Percentiles rank a stretch among this genome's conserved stretches.
phyloP scores from a whole-genome alignment of 2,329 filamentous ascomycete genomes.

The Ophiostoma angusticollis region DNA sequence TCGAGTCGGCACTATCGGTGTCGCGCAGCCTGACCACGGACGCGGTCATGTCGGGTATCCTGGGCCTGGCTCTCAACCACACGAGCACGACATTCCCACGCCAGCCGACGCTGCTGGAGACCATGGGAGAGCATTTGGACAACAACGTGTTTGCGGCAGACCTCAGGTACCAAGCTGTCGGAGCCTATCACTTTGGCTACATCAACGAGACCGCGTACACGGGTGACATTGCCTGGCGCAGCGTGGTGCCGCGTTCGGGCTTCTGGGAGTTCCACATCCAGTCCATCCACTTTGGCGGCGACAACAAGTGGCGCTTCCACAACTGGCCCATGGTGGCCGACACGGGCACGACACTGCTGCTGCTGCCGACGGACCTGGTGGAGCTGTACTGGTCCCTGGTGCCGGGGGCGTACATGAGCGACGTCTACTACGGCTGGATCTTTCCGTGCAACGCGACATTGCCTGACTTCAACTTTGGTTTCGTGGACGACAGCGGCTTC shows the following conservation, averaged over 20 bases:
- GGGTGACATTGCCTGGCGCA: constrained; percentile 30
- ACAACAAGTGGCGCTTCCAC: constrained; percentile 25
- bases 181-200: constrained; percentile 39
- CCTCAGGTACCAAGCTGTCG: constrained; percentile 32
- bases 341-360: constrained; percentile 55
- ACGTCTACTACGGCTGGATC: constrained; percentile 33
- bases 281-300: constrained; percentile 22
- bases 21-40: constrained; percentile 29
- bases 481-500: constrained; percentile 32
- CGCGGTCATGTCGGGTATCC: constrained; percentile 33
- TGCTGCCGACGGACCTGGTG: constrained; percentile 44
- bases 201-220: constrained; percentile 28
- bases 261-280: constrained; percentile 28
- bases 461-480: constrained; percentile 38
- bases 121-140: constrained; percentile 28
- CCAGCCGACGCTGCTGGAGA: constrained; percentile 32
- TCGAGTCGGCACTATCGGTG: constrained; percentile 35
- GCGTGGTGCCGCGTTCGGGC: constrained; percentile 38
- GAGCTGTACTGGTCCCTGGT: constrained; percentile 47
- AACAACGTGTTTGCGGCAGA: constrained; percentile 36
- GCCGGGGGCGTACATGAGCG: constrained; percentile 35
- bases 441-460: constrained; percentile 38
- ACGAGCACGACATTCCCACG: constrained; percentile 30
- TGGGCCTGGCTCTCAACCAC: constrained; percentile 37
- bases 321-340: constrained; percentile 46